Evolutionary conservation across 1,284 basidiomycete species (phyloP).

Genomic region (Trichosporon coremiiforme): DNA sequence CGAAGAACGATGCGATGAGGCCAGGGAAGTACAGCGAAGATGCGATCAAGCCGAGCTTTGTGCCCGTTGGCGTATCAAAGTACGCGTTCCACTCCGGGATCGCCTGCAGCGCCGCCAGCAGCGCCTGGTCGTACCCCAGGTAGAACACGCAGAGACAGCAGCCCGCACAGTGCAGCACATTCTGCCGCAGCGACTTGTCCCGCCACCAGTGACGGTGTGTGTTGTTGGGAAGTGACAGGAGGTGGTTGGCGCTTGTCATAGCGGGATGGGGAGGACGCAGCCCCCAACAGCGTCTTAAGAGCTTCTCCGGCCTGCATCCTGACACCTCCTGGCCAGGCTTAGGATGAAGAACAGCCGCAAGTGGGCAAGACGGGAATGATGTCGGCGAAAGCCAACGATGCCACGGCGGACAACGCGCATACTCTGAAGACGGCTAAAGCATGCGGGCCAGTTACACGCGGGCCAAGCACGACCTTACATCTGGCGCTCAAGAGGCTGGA

Average conservation of each 20-base stretch:
- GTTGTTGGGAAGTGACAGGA: constrained; percentile 24
- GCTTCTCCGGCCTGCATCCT: too few species aligned
- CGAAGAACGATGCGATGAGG: constrained; percentile 31
- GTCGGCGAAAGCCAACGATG: background rate
- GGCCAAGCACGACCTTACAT: too few species aligned
- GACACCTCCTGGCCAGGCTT: too few species aligned
- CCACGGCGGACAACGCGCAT: too few species aligned
- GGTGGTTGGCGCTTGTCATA: constrained; percentile 11
- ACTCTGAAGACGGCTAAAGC: background rate
- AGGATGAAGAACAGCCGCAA: too few species aligned
- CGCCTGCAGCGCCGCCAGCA: constrained; percentile 31
- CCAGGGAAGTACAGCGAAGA: constrained; percentile 30
- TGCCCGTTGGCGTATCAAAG: constrained; percentile 35
- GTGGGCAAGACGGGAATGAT: background rate
- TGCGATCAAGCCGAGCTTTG: constrained; percentile 38
- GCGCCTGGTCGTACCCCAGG: constrained; percentile 30
- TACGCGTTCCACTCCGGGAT: constrained; percentile 29
- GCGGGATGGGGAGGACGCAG: background rate
- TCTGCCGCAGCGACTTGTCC: constrained; percentile 26
- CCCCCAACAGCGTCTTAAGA: too few species aligned
- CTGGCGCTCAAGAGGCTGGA: too few species aligned
- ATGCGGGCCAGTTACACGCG: background rate
- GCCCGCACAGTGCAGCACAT: constrained; percentile 27
- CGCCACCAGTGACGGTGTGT: constrained; percentile 30
- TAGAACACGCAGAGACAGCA: constrained; percentile 30